Base-by-base conservation (phyloP, 2,329 filamentous ascomycete genomes). In the Rugonectria rugulosa region DNA sequence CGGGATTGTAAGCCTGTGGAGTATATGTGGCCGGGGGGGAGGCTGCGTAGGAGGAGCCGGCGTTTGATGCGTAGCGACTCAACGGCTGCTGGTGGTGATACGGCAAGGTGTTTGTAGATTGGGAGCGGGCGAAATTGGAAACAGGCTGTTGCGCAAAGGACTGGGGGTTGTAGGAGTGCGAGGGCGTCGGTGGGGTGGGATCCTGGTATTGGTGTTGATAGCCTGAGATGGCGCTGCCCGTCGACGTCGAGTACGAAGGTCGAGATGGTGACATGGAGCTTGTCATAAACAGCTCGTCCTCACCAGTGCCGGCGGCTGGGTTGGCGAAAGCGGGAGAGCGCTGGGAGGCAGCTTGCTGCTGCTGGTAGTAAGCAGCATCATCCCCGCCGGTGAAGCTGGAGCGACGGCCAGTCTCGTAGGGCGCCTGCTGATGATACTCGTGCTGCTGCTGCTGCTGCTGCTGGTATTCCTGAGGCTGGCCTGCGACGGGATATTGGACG, bases 371-470 rank as follows among this genome's bases (percentile, higher is more conserved):
- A 43, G 77, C 75, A 42, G 80, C 78, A 71, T 94, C 90, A 72
- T 95, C 91, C 61, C 88, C 90, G 63, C 82, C 85, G 72, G 92
- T 88, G 77, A 91, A 92, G 77, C 89, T 94, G 43, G 85, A 82
- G 61, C 85, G 82, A 62, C 89, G 81, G 37, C 69, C 70, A 6
- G 77, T 73, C 61, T 66, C 63, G 50, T 68, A 65, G 56, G 75
- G 72, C 42, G 75, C 71, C 32, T 65, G 60, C 43, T 61, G 62
- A 27, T 65, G n/a, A n/a, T n/a, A n/a, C n/a, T n/a, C n/a, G n/a
- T n/a, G n/a, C n/a, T n/a, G 59, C 31, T 60, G 58, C 38, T 67
- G 56, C 56, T 75, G 75, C 37, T 76, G 72, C n/a, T 67, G 65
- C 44, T 70, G 65, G 46, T 66, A 64, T 23, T 69, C 65, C 45